Conservation (phyloP, 2,329 filamentous ascomycete species). For the Aspergillus amoenus region DNA sequence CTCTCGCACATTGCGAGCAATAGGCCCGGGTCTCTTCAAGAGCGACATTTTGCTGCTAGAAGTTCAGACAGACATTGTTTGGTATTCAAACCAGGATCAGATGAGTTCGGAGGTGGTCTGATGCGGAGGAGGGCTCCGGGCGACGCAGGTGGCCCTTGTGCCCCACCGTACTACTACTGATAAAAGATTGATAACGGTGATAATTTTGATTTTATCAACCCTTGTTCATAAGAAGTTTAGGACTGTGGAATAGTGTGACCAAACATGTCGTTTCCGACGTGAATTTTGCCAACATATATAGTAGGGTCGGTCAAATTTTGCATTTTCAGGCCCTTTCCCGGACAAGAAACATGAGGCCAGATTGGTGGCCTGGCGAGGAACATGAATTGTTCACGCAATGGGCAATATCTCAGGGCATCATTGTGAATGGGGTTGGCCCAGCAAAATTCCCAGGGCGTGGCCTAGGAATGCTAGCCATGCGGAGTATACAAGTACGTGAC, state of each 20-base stretch:
- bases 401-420: constrained; percentile 64
- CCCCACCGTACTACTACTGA: constrained; percentile 14
- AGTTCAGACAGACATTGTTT: constrained; percentile 12
- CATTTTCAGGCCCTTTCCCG: background rate
- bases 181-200: constrained; percentile 16
- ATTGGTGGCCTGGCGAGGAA: constrained; percentile 34
- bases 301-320: background rate
- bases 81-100: background rate
- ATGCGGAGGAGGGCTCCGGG: constrained; percentile 16
- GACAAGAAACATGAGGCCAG: constrained; percentile 24
- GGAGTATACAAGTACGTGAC: constrained; percentile 59
- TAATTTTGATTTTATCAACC: constrained; percentile 9
- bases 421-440: constrained; percentile 66
- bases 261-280: background rate
- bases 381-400: constrained; percentile 64
- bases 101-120: constrained; percentile 15
- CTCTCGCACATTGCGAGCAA: constrained; percentile 13
- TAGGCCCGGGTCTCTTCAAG: constrained; percentile 22
- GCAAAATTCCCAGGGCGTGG: constrained; percentile 69
- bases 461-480: constrained; percentile 73
- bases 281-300: background rate
- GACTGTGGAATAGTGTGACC: background rate
- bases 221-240: background rate
- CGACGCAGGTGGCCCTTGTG: constrained; percentile 11
- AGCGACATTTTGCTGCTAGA: constrained; percentile 28